Evolutionary conservation across 768 basidiomycete genomes (phyloP), one percentile per base, ranked within the genome.

Genomic region (Exsudoporus frostii): DNA sequence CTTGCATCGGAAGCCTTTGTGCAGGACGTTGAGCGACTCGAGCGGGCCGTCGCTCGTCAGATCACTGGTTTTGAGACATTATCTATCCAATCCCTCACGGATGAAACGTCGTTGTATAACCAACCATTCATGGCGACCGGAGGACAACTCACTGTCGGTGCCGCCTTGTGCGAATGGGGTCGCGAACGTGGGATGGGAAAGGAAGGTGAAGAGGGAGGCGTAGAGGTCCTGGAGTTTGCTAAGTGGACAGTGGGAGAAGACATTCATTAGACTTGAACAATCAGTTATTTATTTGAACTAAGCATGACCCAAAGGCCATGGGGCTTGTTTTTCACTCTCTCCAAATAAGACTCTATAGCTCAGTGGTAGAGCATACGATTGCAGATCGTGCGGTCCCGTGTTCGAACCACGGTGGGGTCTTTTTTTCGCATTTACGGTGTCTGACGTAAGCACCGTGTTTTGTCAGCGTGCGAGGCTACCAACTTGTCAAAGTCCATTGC

Each of bases 21-120:
- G 25, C 66, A 73, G n/a, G 81, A 88, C 36, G 71, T 90, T 17
- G 74, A 74, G 30, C 76, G 77, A 39, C 74, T 96, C 14, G 84
- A 88, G 59, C 83, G 90, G 22, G 80, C 86, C 2, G 57, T 96
- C n/a, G 88, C 86, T 10, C 80, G 92, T 38, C 94, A 96, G 70
- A 85, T 92, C 46, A 83, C 84, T 20, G 94, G 92, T 3, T 86
- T 94, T 64, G 83, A 89, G 25, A 90, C 90, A 0, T 70, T 71
- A 15, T 74, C 73, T 1, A 73, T 92, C 19, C 69, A 71, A 11
- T 56, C 67, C 7, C 57, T 57, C 1, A 62, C 65, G 5, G 82
- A 84, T 50, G 71, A 71, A 33, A 79, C 77, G 2, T 81, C 82
- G 7, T 69, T 92, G 42, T 89, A 89, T 63, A 76, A 79, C 25